Evolutionary conservation across 2,329 filamentous ascomycete species (phyloP).

Genomic region (Piedraia hortae): DNA sequence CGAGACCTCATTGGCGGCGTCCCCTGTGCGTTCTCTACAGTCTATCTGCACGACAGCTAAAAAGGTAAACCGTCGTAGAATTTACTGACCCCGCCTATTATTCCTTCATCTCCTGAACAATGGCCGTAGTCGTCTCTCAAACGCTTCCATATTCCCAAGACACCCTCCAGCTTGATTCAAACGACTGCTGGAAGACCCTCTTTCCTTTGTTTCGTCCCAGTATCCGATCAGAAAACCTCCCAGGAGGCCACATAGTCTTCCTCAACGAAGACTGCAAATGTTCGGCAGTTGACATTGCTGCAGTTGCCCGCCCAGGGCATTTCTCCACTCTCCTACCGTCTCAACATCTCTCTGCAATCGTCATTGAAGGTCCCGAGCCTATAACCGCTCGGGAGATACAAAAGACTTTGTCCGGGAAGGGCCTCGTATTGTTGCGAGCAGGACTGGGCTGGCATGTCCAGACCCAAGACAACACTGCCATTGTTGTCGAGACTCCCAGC

Average conservation of each 20-base stretch:
- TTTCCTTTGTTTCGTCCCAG: conserved; percentile 12
- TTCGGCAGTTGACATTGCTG: conserved; percentile 9
- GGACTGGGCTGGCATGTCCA: conserved; percentile 8
- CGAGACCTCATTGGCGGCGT: too few species aligned
- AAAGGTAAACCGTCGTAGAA: too few species aligned
- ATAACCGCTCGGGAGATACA: conserved; percentile 9
- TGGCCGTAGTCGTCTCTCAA: conserved; percentile 14
- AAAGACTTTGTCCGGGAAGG: conserved; percentile 6
- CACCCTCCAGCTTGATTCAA: conserved; percentile 9
- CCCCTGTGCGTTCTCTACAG: too few species aligned
- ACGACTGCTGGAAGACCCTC: conserved; percentile 11
- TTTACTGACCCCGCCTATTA: too few species aligned
- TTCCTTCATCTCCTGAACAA: too few species aligned
- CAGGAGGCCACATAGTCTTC: conserved; percentile 10
- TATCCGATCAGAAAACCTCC: conserved; percentile 7
- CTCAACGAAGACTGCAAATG: too few species aligned
- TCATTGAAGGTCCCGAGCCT: conserved; percentile 8
- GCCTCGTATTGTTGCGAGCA: conserved; percentile 9
- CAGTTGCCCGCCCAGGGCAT: conserved; percentile 9
- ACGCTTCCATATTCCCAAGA: conserved; percentile 11
- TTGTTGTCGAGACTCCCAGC: conserved; percentile 8
- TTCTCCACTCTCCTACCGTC: conserved; percentile 12
- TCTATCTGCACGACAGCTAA: too few species aligned
- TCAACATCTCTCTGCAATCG: conserved; percentile 11
- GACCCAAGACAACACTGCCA: conserved; percentile 4